phyloP scores from a whole-genome alignment of 805 yeast species.

The Yamadazyma sp. region DNA sequence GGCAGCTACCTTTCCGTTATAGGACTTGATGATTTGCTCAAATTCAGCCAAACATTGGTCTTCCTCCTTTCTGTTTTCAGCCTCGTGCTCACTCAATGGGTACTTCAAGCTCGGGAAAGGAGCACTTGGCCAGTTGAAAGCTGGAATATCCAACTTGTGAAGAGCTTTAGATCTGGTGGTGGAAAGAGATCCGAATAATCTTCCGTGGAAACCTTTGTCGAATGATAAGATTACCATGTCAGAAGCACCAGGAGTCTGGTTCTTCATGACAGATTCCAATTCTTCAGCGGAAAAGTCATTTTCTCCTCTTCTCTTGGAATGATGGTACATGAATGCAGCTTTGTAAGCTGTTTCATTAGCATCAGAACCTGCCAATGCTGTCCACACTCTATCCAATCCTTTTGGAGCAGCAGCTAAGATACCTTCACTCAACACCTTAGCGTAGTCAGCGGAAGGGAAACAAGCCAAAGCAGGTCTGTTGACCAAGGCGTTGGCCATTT shows the following conservation, averaged over 20 bases:
- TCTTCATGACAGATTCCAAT: constrained; percentile 48
- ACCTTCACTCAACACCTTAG: constrained; percentile 47
- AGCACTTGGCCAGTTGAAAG: constrained; percentile 58
- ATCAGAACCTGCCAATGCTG: constrained; percentile 66
- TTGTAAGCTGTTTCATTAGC: constrained; percentile 72
- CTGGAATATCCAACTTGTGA: constrained; percentile 60
- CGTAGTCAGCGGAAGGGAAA: constrained; percentile 52
- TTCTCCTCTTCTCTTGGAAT: constrained; percentile 51
- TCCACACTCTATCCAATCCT: constrained; percentile 60
- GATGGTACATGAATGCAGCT: constrained; percentile 68
- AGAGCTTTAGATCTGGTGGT: constrained; percentile 57
- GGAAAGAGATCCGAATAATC: constrained; percentile 55
- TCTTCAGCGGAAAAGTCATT: constrained; percentile 48
- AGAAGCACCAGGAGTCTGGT: constrained; percentile 52
- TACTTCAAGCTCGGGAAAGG: constrained; percentile 44
- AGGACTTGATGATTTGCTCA: constrained; percentile 38
- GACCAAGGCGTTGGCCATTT: constrained; percentile 41
- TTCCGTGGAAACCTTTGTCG: constrained; percentile 56
- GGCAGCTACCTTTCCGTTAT: constrained; percentile 51
- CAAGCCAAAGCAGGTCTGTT: constrained; percentile 48
- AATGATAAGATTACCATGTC: constrained; percentile 55
- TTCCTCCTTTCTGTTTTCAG: constrained; percentile 49
- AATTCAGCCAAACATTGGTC: constrained; percentile 45
- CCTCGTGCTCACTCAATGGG: constrained; percentile 35
- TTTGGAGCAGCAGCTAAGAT: constrained; percentile 64